A percentile compares a stretch with the other conserved stretches of the same genome.
phyloP scores from a whole-genome alignment of 305 asterid genomes.

The Fraxinus floribunda region DNA sequence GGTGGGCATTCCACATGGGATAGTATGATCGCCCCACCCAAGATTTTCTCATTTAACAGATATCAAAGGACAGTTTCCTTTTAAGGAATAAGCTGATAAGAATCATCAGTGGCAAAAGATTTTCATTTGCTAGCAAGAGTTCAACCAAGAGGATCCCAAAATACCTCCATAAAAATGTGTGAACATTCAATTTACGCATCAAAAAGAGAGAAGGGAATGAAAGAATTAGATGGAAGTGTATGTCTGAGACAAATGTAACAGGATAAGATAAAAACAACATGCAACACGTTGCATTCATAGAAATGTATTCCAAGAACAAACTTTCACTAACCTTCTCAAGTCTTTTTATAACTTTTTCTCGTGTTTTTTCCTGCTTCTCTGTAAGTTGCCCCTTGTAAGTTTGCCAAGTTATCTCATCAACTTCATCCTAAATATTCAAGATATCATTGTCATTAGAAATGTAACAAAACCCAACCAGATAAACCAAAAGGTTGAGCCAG shows the following conservation, averaged over 20 bases:
- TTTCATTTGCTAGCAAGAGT: conserved; percentile 15
- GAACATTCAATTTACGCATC: conserved; percentile 12
- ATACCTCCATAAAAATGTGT: not conserved
- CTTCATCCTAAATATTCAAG: conserved; percentile 60
- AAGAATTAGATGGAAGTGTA: not conserved
- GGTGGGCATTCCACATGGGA: not conserved
- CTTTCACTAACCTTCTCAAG: conserved; percentile 76
- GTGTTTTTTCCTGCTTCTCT: conserved; percentile 97
- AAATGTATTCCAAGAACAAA: conserved; percentile 10
- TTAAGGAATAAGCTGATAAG: not conserved
- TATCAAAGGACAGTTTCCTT: conserved; percentile 2
- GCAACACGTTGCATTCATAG: not conserved
- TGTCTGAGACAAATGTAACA: conserved; percentile 1
- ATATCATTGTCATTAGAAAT: conserved; percentile 21
- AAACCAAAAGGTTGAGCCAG: not conserved
- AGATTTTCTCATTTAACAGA: not conserved
- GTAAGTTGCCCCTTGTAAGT: conserved; percentile 94
- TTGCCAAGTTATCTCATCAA: conserved; percentile 98
- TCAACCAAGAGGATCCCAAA: conserved; percentile 16
- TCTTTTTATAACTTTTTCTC: conserved; percentile 88
- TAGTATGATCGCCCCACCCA: too few species aligned
- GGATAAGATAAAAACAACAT: not conserved
- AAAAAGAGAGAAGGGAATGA: not conserved
- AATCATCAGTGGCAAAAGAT: conserved; percentile 3
- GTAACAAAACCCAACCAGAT: not conserved